These are phyloP conservation scores for Acacia concinna DNA, from an alignment of 331 rosid genomes.

Conservation along the genomic window DNA sequence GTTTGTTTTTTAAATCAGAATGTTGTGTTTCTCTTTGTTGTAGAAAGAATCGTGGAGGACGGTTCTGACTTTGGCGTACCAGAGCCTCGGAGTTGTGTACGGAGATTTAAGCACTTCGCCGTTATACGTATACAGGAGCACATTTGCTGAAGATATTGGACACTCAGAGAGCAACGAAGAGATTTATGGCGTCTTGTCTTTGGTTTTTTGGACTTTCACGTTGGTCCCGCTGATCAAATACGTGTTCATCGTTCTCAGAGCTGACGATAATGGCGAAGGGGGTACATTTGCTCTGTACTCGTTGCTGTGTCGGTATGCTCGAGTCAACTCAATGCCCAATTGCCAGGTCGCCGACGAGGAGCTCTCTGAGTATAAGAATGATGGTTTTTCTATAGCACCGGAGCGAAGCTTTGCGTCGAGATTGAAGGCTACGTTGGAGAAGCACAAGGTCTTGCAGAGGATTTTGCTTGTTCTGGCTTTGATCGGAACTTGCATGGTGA, in stretches of 20 bases:
- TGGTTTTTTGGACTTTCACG: slow-evolving; percentile 45
- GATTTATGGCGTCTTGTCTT: slow-evolving; percentile 40
- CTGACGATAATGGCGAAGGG: slow-evolving; percentile 47
- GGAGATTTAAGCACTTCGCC: slow-evolving; percentile 44
- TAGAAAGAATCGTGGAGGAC: slow-evolving; percentile 42
- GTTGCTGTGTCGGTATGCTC: slow-evolving; percentile 40
- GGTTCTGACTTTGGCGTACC: slow-evolving; percentile 37
- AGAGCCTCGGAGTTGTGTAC: slow-evolving; percentile 41
- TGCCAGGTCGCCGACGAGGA: slow-evolving; percentile 43
- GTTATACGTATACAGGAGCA: slow-evolving; percentile 37
- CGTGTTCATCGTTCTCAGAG: slow-evolving; percentile 37
- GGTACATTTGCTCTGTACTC: slow-evolving; percentile 46
- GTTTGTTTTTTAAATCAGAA: slow-evolving; percentile 14
- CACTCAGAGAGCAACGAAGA: slow-evolving; percentile 41
- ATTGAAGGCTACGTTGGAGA: slow-evolving; percentile 31
- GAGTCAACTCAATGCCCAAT: slow-evolving; percentile 36
- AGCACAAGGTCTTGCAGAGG: slow-evolving; percentile 36
- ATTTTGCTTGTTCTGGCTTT: slow-evolving; percentile 44
- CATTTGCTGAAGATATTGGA: slow-evolving; percentile 39
- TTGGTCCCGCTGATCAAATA: slow-evolving; percentile 38
- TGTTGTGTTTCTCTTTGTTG: slow-evolving; percentile 9
- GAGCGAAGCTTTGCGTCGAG: slow-evolving; percentile 32
- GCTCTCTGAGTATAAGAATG: slow-evolving; percentile 31
- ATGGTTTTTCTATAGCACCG: neutral
- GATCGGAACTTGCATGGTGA: slow-evolving; percentile 40